Evolutionary conservation across 257 asterid species (phyloP), one percentile per base, ranked within the genome.

Genomic region (Lithospermum erythrorhizon): DNA sequence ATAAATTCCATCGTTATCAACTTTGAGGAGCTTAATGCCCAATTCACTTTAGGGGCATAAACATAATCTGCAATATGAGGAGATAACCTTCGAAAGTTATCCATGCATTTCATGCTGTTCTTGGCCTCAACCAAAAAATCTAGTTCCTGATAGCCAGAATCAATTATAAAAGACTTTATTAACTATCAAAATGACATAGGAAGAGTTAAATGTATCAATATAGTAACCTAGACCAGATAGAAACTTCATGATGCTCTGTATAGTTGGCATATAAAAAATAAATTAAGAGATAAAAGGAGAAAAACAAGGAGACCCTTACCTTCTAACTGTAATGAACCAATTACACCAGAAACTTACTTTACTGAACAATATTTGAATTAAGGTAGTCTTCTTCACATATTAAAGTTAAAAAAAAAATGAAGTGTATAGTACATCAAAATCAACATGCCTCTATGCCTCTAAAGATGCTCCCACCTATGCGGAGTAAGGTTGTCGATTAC

Each of bases 1-100:
- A 93, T 89, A 73, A 57, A 93, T 73, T 93, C 98, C 98, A 89
- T 93, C 70, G 94, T 95, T 81, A 93, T 76, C 83, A 89, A 78
- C 79, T 78, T 93, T 71, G 99, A 80, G 63, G 97, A 89, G 75
- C 87, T 89, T 66, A 84, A 73, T 73, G 70, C 76, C 97, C 97
- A 93, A 73, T 75, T 51, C 59, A 93, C 72, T 70, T 53, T 70
- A 27, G 97, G 99, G 72, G 95, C 95, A 83, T 93, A 89, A 65
- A 89, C 79, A 64, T 78, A 89, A 64, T 79, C 81, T 63, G 99
- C 95, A 78, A 93, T 83, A 72, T 70, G 96, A 47, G 99, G 97
- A 72, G 99, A 93, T 58, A 81, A 68, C 83, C 68, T 93, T 83
- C 81, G 85, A 76, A 93, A 93, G 84, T 93, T 89, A 63, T 89